Base-by-base conservation (phyloP, 1,284 basidiomycete species). In the Hymenochaete sp. region DNA sequence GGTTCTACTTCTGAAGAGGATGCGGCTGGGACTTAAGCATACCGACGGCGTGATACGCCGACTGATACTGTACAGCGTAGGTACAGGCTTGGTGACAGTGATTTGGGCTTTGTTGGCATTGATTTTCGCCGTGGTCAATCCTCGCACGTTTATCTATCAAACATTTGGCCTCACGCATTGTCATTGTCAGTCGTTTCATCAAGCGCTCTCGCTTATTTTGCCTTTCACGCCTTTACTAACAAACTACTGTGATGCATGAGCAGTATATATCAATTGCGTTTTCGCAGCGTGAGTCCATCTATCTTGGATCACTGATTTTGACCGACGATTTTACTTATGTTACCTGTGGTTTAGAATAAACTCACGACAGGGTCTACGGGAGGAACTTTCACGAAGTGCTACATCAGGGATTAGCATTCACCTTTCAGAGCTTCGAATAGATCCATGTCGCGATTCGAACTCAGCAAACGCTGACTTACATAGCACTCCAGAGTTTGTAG, bases 21-120 rank as follows among this genome's bases (percentile, higher is more conserved):
- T 16, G 2, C 25, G 44, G 4, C 26, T 44, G 2, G 48, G 48
- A 2, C 36, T 46, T 22, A 28, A 22, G 22, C 16, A 18, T 18
- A 42, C 47, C 3, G 36, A 51, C 16, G 32, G 31, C 4, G 25
- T 49, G 27, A 24, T 51, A 13, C 40, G 46, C 25, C 28, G 40
- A 8, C 35, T 51, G 16, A 41, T 51, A 28, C 18, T 18, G 11
- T 47, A 48, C 38, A 13, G 32, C 5, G 27, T 52, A 42, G 29
- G 55, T 31, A 11, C 47, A n/a, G 55, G 57, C 26, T 39, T 37
- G 40, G 55, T 55, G 6, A 51, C 42, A n/a, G 16, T 27, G 24
- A 13, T 40, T 5, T 40, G 25, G n/a, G 27, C 25, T 9, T 14
- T 49, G 1, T 2, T 41, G 11, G 19, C 36, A 3, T n/a, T 51